Conservation (phyloP, 2,329 filamentous ascomycete species). For the Fusarium secorum region DNA sequence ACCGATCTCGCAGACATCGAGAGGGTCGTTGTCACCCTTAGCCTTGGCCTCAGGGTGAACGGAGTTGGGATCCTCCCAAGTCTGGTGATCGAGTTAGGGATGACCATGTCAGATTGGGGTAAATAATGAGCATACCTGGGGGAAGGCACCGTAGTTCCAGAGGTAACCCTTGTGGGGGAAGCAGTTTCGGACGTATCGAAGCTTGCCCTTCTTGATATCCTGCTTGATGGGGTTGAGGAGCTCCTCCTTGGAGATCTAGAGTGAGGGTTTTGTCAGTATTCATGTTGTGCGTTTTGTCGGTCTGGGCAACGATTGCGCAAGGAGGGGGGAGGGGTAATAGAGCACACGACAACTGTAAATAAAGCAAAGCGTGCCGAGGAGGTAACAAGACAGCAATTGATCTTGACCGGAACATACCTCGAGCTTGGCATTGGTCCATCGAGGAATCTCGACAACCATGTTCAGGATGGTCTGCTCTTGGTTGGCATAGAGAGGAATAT, state of each 20-base stretch:
- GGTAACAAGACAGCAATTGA: neutral
- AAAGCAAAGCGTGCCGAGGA: neutral
- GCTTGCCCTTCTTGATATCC: constrained; percentile 99
- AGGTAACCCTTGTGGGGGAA: constrained; percentile 99
- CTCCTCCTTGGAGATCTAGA: constrained; percentile 97
- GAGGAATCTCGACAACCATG: constrained; percentile 99
- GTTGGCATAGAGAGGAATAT: constrained; percentile 98
- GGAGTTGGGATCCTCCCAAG: constrained; percentile 98
- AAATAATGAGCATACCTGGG: constrained; percentile 70
- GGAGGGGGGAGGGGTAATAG: constrained; percentile 20
- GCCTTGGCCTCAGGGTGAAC: constrained; percentile 99
- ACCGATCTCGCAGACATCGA: constrained; percentile 99
- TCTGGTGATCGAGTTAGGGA: constrained; percentile 61
- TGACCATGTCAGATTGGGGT: constrained; percentile 3
- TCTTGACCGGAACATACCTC: constrained; percentile 70
- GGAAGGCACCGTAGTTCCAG: constrained; percentile 99
- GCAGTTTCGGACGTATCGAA: constrained; percentile 99
- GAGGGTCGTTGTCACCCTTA: constrained; percentile 98
- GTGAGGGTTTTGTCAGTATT: constrained; percentile 35
- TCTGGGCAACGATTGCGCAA: constrained; percentile 18
- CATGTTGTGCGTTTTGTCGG: neutral
- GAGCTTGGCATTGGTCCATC: constrained; percentile 99
- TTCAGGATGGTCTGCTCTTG: constrained; percentile 94
- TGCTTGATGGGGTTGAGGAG: constrained; percentile 99
- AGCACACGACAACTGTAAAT: constrained; percentile 25